These are phyloP conservation scores for Chaetomiaceae sp. DNA, from an alignment of 2,329 filamentous ascomycete species.

Conservation along the genomic window DNA sequence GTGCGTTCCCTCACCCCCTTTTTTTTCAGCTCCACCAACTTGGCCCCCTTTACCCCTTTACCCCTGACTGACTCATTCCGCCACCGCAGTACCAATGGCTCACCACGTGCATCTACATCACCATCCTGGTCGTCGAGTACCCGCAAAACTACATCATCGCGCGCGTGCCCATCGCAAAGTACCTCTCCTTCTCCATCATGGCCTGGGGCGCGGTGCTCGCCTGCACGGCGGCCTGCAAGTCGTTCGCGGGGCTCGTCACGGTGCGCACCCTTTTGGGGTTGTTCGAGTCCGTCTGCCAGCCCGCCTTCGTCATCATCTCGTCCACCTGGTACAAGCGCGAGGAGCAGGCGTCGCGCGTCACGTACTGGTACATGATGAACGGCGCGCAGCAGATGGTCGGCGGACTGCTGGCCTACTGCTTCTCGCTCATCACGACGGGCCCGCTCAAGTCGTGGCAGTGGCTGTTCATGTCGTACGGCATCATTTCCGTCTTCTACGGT, in stretches of 20 bases:
- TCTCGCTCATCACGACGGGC: conserved; percentile 48
- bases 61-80: neutral
- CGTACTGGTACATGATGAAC: conserved; percentile 77
- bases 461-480: conserved; percentile 63
- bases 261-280: conserved; percentile 65
- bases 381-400: conserved; percentile 65
- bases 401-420: conserved; percentile 64
- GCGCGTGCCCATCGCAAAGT: conserved; percentile 63
- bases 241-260: conserved; percentile 55
- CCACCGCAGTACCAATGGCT: conserved; percentile 62
- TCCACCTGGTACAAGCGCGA: conserved; percentile 68
- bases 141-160: conserved; percentile 55
- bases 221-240: conserved; percentile 56
- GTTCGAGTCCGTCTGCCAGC: conserved; percentile 67
- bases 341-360: conserved; percentile 62
- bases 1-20: conserved; percentile 7
- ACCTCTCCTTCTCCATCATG: conserved; percentile 59
- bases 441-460: conserved; percentile 63
- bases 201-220: conserved; percentile 60
- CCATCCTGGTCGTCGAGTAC: conserved; percentile 66
- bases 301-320: conserved; percentile 62
- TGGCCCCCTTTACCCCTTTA: neutral
- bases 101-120: conserved; percentile 70
- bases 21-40: too few relatives aligned
- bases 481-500: conserved; percentile 59